phyloP scores from a whole-genome alignment of 257 asterid species.

The Nicotiana sylvestris region DNA sequence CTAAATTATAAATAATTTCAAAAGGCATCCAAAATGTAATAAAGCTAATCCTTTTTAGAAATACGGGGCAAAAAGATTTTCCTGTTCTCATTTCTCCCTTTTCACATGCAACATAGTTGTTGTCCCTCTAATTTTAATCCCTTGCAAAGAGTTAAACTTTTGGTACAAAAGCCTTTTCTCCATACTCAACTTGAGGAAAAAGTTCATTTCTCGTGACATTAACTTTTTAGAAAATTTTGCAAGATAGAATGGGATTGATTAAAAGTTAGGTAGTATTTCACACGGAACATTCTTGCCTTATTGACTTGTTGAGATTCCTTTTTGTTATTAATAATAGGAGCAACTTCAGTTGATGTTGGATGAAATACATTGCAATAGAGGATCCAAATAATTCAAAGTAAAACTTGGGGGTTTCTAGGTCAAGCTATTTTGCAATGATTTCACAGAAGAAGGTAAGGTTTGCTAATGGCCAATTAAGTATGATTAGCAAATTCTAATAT shows the following conservation, averaged over 20 bases:
- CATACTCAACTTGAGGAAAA: conserved; percentile 2
- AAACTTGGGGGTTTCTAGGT: neutral
- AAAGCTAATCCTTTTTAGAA: neutral
- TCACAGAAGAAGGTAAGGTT: neutral
- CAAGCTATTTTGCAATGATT: conserved; percentile 6
- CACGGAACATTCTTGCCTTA: neutral
- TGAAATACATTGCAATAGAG: neutral
- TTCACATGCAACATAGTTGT: conserved; percentile 1
- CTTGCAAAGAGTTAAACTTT: neutral
- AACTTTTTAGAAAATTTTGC: neutral
- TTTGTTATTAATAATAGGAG: conserved; percentile 1
- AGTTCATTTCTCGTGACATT: neutral
- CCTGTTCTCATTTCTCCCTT: neutral
- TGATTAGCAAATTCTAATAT: conserved; percentile 5
- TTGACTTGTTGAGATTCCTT: neutral
- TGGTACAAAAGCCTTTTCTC: neutral
- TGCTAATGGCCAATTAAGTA: neutral
- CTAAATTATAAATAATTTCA: neutral
- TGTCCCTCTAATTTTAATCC: neutral
- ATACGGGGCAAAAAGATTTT: neutral
- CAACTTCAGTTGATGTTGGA: conserved; percentile 1
- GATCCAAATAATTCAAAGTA: neutral
- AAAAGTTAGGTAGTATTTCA: conserved; percentile 8
- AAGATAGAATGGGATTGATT: neutral
- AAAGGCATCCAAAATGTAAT: neutral